Conservation (phyloP, 345 rosid genomes). For the Arabidopsis thaliana region DNA sequence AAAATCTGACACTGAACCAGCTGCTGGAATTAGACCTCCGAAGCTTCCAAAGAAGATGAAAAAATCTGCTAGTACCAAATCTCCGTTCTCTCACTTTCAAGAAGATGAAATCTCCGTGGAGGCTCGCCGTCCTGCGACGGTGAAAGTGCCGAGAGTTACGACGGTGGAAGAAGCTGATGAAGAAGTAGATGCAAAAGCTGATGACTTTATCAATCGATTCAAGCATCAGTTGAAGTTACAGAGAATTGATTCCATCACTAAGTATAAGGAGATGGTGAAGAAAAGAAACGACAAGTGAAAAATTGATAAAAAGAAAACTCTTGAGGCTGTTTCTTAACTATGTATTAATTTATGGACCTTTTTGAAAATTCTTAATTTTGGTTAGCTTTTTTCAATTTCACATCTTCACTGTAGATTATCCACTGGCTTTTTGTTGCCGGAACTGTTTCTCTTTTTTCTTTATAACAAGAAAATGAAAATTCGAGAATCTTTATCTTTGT, state of each 20-base stretch:
- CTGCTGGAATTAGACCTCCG: slow-evolving; percentile 54
- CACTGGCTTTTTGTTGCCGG: slow-evolving; percentile 17
- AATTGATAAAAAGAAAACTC: not conserved
- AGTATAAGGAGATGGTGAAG: slow-evolving; percentile 62
- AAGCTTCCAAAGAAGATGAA: slow-evolving; percentile 78
- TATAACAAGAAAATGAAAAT: not conserved
- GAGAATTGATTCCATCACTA: slow-evolving; percentile 64
- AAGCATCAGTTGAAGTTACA: slow-evolving; percentile 79
- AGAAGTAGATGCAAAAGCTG: slow-evolving; percentile 83
- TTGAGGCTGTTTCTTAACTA: slow-evolving; percentile 29
- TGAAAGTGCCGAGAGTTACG: slow-evolving; percentile 50
- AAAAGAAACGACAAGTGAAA: slow-evolving; percentile 46
- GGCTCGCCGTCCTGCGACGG: slow-evolving; percentile 65
- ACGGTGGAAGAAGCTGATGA: slow-evolving; percentile 53
- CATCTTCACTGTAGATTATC: slow-evolving; percentile 48
- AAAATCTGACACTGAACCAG: slow-evolving; percentile 67
- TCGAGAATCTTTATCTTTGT: not conserved
- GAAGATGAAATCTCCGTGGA: slow-evolving; percentile 57
- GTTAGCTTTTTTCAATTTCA: slow-evolving; percentile 5
- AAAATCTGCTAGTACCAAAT: slow-evolving; percentile 78
- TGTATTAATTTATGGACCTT: not conserved
- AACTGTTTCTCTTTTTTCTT: not conserved
- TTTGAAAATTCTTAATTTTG: slow-evolving; percentile 34
- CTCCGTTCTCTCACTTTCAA: slow-evolving; percentile 62
- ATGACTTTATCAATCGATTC: slow-evolving; percentile 74